Percentiles rank a stretch among this genome's conserved stretches.
Conservation (phyloP, 2,329 filamentous ascomycete genomes). For the Scleromitrula shiraiana region DNA sequence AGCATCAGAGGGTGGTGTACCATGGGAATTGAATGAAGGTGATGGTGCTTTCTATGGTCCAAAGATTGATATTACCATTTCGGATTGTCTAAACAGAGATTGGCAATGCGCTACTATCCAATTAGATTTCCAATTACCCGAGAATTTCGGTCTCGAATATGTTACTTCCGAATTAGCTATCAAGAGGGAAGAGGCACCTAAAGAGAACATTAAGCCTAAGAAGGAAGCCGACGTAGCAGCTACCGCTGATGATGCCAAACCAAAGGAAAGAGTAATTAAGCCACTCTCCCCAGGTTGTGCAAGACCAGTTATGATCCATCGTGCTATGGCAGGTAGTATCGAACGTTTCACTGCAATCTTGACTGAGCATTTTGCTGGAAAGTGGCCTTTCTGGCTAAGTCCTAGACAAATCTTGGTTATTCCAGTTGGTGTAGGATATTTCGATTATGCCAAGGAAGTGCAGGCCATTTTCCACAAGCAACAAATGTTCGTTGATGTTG, state of each 20-base stretch:
- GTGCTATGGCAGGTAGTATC: conserved; percentile 68
- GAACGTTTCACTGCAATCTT: conserved; percentile 66
- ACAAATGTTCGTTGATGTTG: conserved; percentile 63
- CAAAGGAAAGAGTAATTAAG: conserved; percentile 39
- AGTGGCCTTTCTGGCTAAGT: conserved; percentile 85
- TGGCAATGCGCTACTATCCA: conserved; percentile 93
- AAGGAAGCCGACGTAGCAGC: conserved; percentile 34
- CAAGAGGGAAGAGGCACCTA: conserved; percentile 32
- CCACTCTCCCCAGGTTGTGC: conserved; percentile 60
- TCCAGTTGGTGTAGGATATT: conserved; percentile 64
- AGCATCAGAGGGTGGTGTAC: conserved; percentile 43
- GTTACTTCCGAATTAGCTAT: conserved; percentile 60
- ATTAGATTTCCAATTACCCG: conserved; percentile 78
- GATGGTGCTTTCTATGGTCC: conserved; percentile 98
- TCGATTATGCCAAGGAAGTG: conserved; percentile 70
- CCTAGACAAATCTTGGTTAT: conserved; percentile 76
- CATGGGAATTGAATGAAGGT: conserved; percentile 88
- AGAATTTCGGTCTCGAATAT: conserved; percentile 83
- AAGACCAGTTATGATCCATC: conserved; percentile 79
- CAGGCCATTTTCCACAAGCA: conserved; percentile 58
- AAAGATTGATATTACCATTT: conserved; percentile 96
- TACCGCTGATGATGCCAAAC: conserved; percentile 29
- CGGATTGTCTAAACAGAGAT: conserved; percentile 75
- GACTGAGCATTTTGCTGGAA: conserved; percentile 76
- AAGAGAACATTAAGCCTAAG: conserved; percentile 32